phyloP scores from a whole-genome alignment of 148 eudicot genomes.

The Linanthus parryae region DNA sequence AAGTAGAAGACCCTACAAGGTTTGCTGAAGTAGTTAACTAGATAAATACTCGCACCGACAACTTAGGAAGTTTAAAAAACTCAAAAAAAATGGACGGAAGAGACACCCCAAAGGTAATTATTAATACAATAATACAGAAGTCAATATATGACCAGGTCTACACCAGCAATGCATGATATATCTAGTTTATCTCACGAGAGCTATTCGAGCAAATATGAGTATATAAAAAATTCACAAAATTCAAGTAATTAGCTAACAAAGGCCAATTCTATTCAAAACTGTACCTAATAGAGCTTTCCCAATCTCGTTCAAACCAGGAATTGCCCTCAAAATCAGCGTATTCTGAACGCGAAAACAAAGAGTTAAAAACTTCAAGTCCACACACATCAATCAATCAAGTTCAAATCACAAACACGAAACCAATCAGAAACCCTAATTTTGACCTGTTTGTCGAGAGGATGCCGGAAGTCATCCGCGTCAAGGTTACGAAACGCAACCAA shows the following conservation, averaged over 20 bases:
- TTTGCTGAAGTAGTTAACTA: too few relatives aligned
- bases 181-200: too few relatives aligned
- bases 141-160: too few relatives aligned
- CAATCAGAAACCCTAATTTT: not conserved
- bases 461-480: conserved; percentile 89
- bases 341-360: conserved; percentile 35
- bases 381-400: not conserved
- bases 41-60: too few relatives aligned
- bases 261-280: not conserved
- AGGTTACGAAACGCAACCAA: conserved; percentile 55
- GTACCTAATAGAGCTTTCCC: conserved; percentile 82
- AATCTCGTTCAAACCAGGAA: conserved; percentile 79
- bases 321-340: conserved; percentile 76
- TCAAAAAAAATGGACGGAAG: too few relatives aligned
- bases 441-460: conserved; percentile 92
- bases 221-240: not conserved
- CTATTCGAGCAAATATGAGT: too few relatives aligned
- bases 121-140: too few relatives aligned
- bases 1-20: too few relatives aligned
- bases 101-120: too few relatives aligned
- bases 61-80: too few relatives aligned
- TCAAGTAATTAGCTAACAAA: not conserved
- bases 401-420: not conserved
- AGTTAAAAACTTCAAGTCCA: not conserved
- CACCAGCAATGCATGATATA: too few relatives aligned